phyloP scores from a whole-genome alignment of 106 monocot species.

The Vanilla planifolia region DNA sequence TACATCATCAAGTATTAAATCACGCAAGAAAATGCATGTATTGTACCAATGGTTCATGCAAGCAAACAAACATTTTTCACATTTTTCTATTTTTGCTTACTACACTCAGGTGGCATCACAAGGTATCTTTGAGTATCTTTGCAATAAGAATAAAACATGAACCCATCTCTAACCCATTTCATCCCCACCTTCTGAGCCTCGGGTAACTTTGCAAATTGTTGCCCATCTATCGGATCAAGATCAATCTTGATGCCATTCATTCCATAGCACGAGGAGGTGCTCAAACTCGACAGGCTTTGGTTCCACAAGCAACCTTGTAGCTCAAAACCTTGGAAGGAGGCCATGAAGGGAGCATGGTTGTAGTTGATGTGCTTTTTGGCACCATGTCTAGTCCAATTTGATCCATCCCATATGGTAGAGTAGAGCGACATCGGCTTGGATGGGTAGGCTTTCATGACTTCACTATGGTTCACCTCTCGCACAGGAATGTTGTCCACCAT shows the following conservation, averaged over 20 bases:
- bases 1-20: no score
- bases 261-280: background rate
- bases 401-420: slow-evolving; percentile 39
- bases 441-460: slow-evolving; percentile 39
- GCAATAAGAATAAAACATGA: slow-evolving; percentile 59
- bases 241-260: background rate
- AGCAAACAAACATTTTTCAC: no score
- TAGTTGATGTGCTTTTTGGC: slow-evolving; percentile 28
- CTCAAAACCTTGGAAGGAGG: slow-evolving; percentile 19
- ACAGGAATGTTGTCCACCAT: slow-evolving; percentile 47
- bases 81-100: background rate
- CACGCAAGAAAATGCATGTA: no score
- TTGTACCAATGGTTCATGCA: no score
- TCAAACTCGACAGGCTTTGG: background rate
- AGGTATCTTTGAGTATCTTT: slow-evolving; percentile 28
- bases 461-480: slow-evolving; percentile 35
- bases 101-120: slow-evolving; percentile 38
- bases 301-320: slow-evolving; percentile 18
- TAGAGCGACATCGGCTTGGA: slow-evolving; percentile 35
- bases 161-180: slow-evolving; percentile 31
- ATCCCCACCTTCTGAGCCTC: slow-evolving; percentile 28
- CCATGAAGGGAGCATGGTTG: slow-evolving; percentile 28
- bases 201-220: slow-evolving; percentile 25
- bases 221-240: slow-evolving; percentile 22
- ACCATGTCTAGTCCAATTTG: slow-evolving; percentile 27